Evolutionary conservation across 306 rosid genomes (phyloP).

Genomic region (Betula pendula): DNA sequence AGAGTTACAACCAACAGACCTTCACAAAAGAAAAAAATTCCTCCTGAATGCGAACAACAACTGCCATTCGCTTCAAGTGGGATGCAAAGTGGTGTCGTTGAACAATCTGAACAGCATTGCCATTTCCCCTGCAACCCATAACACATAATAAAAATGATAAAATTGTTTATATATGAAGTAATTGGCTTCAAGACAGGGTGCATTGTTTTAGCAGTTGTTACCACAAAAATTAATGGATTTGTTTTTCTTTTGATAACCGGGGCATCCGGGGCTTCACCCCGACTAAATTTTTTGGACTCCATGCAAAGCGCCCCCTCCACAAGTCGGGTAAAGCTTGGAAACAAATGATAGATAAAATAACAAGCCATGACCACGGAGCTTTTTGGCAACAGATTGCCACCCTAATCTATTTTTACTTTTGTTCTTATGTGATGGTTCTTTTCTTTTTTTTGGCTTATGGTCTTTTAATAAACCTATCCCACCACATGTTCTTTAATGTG

Average conservation of each 20-base stretch:
- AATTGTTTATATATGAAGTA: neutral
- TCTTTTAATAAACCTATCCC: no score
- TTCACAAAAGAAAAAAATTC: conserved; percentile 89
- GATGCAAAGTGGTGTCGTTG: conserved; percentile 98
- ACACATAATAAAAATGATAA: conserved; percentile 1
- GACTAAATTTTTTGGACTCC: no score
- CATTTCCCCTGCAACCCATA: conserved; percentile 69
- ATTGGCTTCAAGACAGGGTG: neutral
- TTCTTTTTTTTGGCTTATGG: no score
- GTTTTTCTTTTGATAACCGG: no score
- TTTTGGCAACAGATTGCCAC: neutral
- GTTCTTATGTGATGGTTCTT: no score
- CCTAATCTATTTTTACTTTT: no score
- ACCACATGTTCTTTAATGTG: neutral
- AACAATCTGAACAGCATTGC: conserved; percentile 85
- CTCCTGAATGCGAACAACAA: conserved; percentile 89
- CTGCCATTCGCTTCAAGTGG: conserved; percentile 94
- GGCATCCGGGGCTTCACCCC: no score
- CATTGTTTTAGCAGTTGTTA: neutral
- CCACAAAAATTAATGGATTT: neutral
- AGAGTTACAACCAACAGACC: conserved; percentile 52
- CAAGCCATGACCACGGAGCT: neutral
- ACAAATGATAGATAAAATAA: neutral
- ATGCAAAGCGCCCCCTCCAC: no score
- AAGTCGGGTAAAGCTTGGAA: no score